These are phyloP conservation scores for Blastobotrys buckinghamii DNA, from an alignment of 1,139 yeast species.

Conservation along the genomic window DNA sequence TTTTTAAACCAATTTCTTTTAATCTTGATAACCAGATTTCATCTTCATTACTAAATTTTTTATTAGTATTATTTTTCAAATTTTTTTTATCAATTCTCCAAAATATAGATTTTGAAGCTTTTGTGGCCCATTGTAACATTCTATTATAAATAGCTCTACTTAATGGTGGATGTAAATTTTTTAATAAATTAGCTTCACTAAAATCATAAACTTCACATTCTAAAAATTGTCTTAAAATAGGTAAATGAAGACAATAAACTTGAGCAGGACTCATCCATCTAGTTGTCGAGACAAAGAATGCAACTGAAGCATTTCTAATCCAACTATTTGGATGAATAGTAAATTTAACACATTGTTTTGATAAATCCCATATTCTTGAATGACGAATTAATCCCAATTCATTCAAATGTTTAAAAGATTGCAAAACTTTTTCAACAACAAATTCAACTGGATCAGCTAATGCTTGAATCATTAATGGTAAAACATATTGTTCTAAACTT, in stretches of 20 bases:
- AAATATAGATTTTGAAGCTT: slow-evolving; percentile 62
- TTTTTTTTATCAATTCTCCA: slow-evolving; percentile 51
- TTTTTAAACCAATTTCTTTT: slow-evolving; percentile 62
- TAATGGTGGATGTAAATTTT: slow-evolving; percentile 61
- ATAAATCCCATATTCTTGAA: slow-evolving; percentile 45
- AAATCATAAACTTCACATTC: slow-evolving; percentile 69
- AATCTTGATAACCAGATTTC: slow-evolving; percentile 67
- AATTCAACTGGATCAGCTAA: slow-evolving; percentile 77
- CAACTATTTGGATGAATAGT: slow-evolving; percentile 83
- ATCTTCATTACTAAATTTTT: slow-evolving; percentile 44
- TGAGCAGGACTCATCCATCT: slow-evolving; percentile 68
- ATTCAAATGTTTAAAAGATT: slow-evolving; percentile 55
- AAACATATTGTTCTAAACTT: slow-evolving; percentile 78
- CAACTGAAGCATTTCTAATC: slow-evolving; percentile 66
- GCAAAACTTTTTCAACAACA: slow-evolving; percentile 71
- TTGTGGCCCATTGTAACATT: slow-evolving; percentile 66
- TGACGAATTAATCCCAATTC: slow-evolving; percentile 48
- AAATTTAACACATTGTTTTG: slow-evolving; percentile 44
- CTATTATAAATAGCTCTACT: slow-evolving; percentile 61
- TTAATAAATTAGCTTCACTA: slow-evolving; percentile 56
- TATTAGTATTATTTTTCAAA: not conserved
- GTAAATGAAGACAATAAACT: slow-evolving; percentile 73
- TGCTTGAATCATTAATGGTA: slow-evolving; percentile 80
- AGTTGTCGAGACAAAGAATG: slow-evolving; percentile 57
- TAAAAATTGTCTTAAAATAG: slow-evolving; percentile 71